Percentiles rank a stretch among this genome's conserved stretches.
These are phyloP conservation scores for Candida schatavii DNA, from an alignment of 805 yeast species.

Conservation along the genomic window DNA sequence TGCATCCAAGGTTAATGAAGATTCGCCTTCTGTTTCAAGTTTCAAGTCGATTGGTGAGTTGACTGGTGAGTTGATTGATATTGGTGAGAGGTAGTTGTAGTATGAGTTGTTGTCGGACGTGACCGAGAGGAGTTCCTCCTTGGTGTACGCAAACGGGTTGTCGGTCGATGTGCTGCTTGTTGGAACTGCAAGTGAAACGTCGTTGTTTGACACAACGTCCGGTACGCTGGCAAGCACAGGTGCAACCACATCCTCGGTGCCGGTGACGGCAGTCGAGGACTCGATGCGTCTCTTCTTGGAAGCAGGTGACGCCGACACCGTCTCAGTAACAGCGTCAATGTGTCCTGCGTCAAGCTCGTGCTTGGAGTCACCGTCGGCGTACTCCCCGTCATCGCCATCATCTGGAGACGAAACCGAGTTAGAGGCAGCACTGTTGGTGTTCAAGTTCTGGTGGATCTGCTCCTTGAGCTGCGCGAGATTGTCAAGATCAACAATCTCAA, in stretches of 20 bases:
- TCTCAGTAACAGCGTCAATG: neutral
- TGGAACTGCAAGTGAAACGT: neutral
- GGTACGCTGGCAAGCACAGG: neutral
- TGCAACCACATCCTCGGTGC: neutral
- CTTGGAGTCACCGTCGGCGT: neutral
- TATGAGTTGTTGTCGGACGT: slow-evolving; percentile 11
- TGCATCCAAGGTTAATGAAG: slow-evolving; percentile 11
- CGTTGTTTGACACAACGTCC: neutral
- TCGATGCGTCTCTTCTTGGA: slow-evolving; percentile 15
- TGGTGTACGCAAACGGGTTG: neutral
- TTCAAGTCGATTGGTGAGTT: slow-evolving; percentile 41
- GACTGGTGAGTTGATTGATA: slow-evolving; percentile 38
- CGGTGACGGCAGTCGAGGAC: neutral
- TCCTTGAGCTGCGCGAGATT: slow-evolving; percentile 24
- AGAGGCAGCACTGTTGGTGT: slow-evolving; percentile 5
- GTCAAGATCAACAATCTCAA: slow-evolving; percentile 5
- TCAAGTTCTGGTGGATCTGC: slow-evolving; percentile 24
- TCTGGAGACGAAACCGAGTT: slow-evolving; percentile 1
- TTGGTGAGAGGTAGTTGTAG: slow-evolving; percentile 42
- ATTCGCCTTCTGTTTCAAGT: slow-evolving; percentile 16
- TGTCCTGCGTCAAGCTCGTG: neutral
- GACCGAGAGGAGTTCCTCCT: neutral
- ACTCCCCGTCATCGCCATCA: slow-evolving; percentile 1
- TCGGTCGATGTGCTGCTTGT: neutral
- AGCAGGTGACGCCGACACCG: too few relatives aligned